Evolutionary conservation across 2,329 filamentous ascomycete species (phyloP).

Genomic region (Verticillium isaacii): DNA sequence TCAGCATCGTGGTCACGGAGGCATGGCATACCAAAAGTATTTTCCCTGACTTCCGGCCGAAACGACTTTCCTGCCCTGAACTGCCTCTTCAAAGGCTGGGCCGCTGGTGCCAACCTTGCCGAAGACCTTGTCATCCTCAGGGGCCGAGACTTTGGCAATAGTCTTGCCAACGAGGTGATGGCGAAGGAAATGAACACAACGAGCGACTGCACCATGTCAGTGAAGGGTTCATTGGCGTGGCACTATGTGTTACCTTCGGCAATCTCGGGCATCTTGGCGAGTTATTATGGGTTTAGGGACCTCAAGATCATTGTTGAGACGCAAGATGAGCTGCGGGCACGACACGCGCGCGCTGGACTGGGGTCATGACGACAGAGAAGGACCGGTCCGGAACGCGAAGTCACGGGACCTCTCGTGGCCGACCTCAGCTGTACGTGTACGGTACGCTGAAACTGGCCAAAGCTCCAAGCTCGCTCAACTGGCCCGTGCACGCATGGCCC

Average conservation of each 20-base stretch:
- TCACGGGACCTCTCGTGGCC: slow-evolving; percentile 20
- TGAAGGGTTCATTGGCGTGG: slow-evolving; percentile 5
- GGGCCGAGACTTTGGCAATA: slow-evolving; percentile 63
- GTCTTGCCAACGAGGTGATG: slow-evolving; percentile 80
- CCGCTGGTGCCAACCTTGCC: slow-evolving; percentile 85
- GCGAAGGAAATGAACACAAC: slow-evolving; percentile 79
- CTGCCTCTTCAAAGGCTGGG: slow-evolving; percentile 64
- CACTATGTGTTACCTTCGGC: slow-evolving; percentile 43
- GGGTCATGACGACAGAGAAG: background rate
- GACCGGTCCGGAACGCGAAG: slow-evolving; percentile 11
- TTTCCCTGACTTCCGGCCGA: slow-evolving; percentile 84
- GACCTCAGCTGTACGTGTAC: background rate
- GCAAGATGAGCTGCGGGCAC: background rate
- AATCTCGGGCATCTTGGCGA: slow-evolving; percentile 54
- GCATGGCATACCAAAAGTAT: slow-evolving; percentile 73
- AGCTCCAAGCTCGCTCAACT: slow-evolving; percentile 6
- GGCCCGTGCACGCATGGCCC: slow-evolving; percentile 11
- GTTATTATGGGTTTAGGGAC: background rate
- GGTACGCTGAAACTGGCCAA: background rate
- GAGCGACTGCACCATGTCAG: slow-evolving; percentile 50
- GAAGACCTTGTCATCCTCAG: slow-evolving; percentile 81
- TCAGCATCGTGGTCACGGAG: background rate
- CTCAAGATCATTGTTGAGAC: background rate
- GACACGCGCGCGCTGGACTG: background rate
- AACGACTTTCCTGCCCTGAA: slow-evolving; percentile 68